A percentile compares a stretch with the other conserved stretches of the same genome.
Evolutionary conservation across 768 basidiomycete species (phyloP).

Genomic region (Heimioporus sp.): DNA sequence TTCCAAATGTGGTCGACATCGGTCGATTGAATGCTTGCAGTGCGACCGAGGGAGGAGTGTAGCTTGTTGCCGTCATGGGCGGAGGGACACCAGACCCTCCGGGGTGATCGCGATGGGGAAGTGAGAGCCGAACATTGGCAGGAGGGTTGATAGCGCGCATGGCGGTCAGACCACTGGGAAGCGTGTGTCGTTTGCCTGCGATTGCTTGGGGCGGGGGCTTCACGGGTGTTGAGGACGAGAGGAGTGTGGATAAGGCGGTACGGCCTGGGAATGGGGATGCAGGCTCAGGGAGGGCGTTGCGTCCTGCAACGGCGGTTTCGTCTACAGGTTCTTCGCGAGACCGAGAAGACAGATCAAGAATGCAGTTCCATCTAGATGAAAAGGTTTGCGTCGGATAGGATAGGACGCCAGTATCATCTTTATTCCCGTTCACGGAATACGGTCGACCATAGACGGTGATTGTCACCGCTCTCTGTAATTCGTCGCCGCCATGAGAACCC

Average conservation of each 20-base stretch:
- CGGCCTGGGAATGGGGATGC: slow-evolving; percentile 73
- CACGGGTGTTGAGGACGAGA: slow-evolving; percentile 26
- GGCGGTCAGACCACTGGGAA: slow-evolving; percentile 36
- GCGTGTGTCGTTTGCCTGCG: slow-evolving; percentile 60
- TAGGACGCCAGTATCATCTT: slow-evolving; percentile 13
- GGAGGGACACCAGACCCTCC: slow-evolving; percentile 10
- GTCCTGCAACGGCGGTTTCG: slow-evolving; percentile 16
- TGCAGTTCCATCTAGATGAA: slow-evolving; percentile 87
- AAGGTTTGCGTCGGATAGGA: slow-evolving; percentile 72
- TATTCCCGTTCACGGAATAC: slow-evolving; percentile 35
- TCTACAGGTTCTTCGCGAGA: slow-evolving; percentile 20
- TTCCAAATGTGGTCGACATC: slow-evolving; percentile 32
- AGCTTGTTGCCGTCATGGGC: slow-evolving; percentile 10
- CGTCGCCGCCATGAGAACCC: slow-evolving; percentile 34
- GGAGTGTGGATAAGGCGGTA: slow-evolving; percentile 19
- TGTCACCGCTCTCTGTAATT: slow-evolving; percentile 72
- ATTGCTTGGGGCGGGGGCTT: slow-evolving; percentile 33
- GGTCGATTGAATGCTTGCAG: slow-evolving; percentile 31
- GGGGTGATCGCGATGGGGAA: slow-evolving; percentile 27
- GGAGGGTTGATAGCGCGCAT: slow-evolving; percentile 27
- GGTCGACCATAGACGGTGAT: slow-evolving; percentile 81
- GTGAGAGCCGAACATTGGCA: slow-evolving; percentile 21
- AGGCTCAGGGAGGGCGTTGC: slow-evolving; percentile 64
- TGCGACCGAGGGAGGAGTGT: slow-evolving; percentile 35
- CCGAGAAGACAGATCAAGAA: slow-evolving; percentile 67